Evolutionary conservation across 192 early-diverging fungal genomes (phyloP), one percentile per base, ranked within the genome.

Genomic region (Radiomyces spectabilis): DNA sequence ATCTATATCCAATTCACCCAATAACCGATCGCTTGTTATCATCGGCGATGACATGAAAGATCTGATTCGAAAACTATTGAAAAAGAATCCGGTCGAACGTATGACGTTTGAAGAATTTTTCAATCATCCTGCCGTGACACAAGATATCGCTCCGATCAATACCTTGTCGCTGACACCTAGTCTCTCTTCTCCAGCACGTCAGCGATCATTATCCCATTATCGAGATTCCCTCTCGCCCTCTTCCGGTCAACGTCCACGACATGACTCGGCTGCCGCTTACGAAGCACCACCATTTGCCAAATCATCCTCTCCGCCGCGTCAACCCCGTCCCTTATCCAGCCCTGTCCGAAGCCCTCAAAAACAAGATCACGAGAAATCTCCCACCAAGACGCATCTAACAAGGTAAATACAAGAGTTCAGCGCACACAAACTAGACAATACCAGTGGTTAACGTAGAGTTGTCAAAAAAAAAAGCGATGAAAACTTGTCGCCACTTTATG

Each of bases 71-170:
- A 71, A 83, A 41, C 69, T 99, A 19, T 70, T 99, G 19, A 91
- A 88, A 55, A 78, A 87, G 43, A 89, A 88, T 41, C 95, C 97
- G 0, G 66, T 75, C 0, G 93, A 97, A 61, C 78, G 97, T 29
- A 92, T 99, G 51, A 77, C 81, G 0, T 97, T 99, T 66, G 91
- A 93, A 43, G 90, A 91, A 55, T 97, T 99, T 60, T 97, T 99
- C 54, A 81, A 76, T 55, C 89, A 95, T 52, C 84, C 84, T 5
- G 83, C 82, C 6, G 71, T 92, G 1, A 59, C 59, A 8, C 51
- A 70, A 40, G 57, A 39, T 5, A 42, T 53, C 63, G 8, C 60
- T 59, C 25, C 65, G 63, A 5, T 59, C 68, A 26, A 32, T 65
- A 1, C 62, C 56, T 4, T 65, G 52, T 5, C 62, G 59, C 25